These are phyloP conservation scores for Kuraishia molischiana DNA, from an alignment of 805 yeast genomes.

Conservation along the genomic window DNA sequence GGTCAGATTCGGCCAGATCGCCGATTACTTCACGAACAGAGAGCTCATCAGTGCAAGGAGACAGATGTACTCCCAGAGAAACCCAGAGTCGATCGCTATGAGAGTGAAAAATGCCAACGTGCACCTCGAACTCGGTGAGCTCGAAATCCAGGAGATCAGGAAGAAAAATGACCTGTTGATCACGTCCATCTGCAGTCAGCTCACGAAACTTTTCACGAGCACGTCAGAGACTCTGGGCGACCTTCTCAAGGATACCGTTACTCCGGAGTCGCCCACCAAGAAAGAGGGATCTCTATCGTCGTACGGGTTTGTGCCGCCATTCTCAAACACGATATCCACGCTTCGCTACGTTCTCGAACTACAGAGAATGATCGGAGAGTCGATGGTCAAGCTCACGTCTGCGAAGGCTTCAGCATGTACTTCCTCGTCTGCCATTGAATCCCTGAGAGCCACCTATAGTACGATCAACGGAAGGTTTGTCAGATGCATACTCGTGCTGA, in stretches of 20 bases:
- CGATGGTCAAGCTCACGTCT: slow-evolving; percentile 25
- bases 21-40: slow-evolving; percentile 45
- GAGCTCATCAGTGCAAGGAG: slow-evolving; percentile 20
- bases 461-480: slow-evolving; percentile 16
- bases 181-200: slow-evolving; percentile 16
- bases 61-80: slow-evolving; percentile 9
- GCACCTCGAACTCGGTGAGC: slow-evolving; percentile 30
- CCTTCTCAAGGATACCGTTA: slow-evolving; percentile 10
- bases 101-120: slow-evolving; percentile 21
- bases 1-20: slow-evolving; percentile 41
- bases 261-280: background rate
- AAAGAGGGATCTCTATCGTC: slow-evolving; percentile 8
- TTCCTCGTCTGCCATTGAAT: background rate
- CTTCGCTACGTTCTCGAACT: slow-evolving; percentile 40
- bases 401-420: background rate
- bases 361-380: slow-evolving; percentile 29
- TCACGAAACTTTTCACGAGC: slow-evolving; percentile 16
- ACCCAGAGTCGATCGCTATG: slow-evolving; percentile 9
- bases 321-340: slow-evolving; percentile 53
- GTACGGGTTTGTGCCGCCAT: slow-evolving; percentile 55
- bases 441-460: slow-evolving; percentile 7
- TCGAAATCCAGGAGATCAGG: slow-evolving; percentile 30
- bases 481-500: slow-evolving; percentile 14
- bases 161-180: slow-evolving; percentile 16
- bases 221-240: slow-evolving; percentile 29